Evolutionary conservation across 2,329 filamentous ascomycete genomes (phyloP), one percentile per base, ranked within the genome.

Genomic region (Alternaria burnsii): DNA sequence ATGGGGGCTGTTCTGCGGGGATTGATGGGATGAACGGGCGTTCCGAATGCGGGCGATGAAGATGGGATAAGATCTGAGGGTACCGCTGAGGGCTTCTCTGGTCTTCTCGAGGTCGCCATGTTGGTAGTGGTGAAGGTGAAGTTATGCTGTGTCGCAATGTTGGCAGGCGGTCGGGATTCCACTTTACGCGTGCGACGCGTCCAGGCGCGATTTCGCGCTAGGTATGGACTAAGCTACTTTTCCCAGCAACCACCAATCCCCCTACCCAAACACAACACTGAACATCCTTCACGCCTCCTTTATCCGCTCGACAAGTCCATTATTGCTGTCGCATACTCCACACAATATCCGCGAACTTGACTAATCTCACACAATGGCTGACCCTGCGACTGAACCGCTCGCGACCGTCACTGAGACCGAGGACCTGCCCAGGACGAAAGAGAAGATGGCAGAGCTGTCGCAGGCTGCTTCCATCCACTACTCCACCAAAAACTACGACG

Each of bases 41-140:
- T 97, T 52, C 88, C 93, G 79, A 97, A 97, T 41, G 91, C 93
- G 9, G 94, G 93, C 20, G 93, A 97, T 0, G 93, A 97, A 0
- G 94, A 97, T 5, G 92, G 92, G 62, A 95, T 88, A 42, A 86
- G 85, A 52, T 91, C 88, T 3, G 71, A 60, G 11, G 71, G 59
- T 4, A 72, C 62, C n/a, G 63, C 68, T 10, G 71, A 69, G 22
- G 76, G 73, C 62, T 76, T 73, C 4, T 73, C 74, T 41, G 71
- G 67, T 54, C 74, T 68, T 66, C 70, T 65, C 46, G 70, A 38
- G 12, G 74, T 76, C 44, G 74, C 61, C 73, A 78, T 76, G 20
- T 16, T 61, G 53, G 36, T 40, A 38, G 38, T 41, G 32, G 57
- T 59, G 32, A 57, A n/a, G 34, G 52, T 60, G 38, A 50, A 38